Base-by-base conservation (phyloP, 2,329 filamentous ascomycete genomes). In the Botrytis fabae region DNA sequence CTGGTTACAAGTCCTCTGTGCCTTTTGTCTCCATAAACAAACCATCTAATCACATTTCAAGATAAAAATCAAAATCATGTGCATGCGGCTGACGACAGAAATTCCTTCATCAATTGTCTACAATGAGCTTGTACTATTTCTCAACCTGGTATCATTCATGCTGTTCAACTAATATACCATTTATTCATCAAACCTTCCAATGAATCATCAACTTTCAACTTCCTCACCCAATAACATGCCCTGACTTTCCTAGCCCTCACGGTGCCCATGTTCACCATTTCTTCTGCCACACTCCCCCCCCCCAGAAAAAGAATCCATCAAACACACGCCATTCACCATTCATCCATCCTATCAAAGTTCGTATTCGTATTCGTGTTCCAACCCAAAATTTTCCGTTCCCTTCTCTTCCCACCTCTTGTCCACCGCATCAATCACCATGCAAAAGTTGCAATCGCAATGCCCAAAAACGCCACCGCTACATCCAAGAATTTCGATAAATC, bases 401-500 rank as follows among this genome's bases (percentile, higher is more conserved):
- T 32, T 7, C 40, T 35, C 42, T 35, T 22, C 32, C 28, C 14
- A 7, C 57, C 62, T 44, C 51, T 57, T 28, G 4, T 57, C 51
- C 51, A 57, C 51, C n/a, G n/a, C 51, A 57, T 57, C 51, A 57
- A 48, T 65, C 62, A 25, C 28, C 44, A 40, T 16, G 25, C 40
- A 28, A 44, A 20, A 20, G 2, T 16, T 18, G 44, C n/a, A 25
- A 65, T 38, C 22, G 44, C 63, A 51, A 66, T 38, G 32, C 46
- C 63, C 32, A 28, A 40, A 48, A 65, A 65, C 28, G 44, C 44
- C 63, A 65, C 28, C 44, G 63, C 63, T 38, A 51, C 44, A 51
- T 28, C 25, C 44, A 16, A 14, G 32, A 51, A 51, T 25, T 38
- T 7, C 20, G 32, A 51, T n/a, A 66, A 16, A 66, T 35, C 38